Evolutionary conservation across 495 filamentous ascomycete genomes (phyloP).

Genomic region (Aspergillus olivimuriae): DNA sequence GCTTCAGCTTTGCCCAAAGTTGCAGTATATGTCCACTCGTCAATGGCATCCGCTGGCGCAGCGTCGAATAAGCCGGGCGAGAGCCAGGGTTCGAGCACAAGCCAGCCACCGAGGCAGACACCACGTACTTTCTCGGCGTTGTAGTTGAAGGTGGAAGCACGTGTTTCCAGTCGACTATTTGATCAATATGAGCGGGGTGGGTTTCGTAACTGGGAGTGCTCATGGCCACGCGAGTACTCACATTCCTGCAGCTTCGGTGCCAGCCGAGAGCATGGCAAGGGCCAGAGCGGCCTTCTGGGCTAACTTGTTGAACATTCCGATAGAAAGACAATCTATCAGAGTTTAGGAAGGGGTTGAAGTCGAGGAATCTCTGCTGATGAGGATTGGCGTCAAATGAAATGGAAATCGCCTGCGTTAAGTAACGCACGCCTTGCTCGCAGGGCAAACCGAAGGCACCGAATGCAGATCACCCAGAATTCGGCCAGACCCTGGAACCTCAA

Average conservation of each 20-base stretch:
- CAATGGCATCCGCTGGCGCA: conserved; percentile 45
- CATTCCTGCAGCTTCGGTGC: conserved; percentile 28
- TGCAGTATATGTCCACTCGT: conserved; percentile 55
- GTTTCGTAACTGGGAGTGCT: not conserved
- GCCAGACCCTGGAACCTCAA: not conserved
- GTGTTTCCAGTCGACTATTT: conserved; percentile 28
- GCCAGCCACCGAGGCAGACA: conserved; percentile 55
- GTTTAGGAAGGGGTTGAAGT: conserved; percentile 20
- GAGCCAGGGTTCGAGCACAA: conserved; percentile 59
- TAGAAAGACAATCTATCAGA: conserved; percentile 8
- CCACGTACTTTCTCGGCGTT: conserved; percentile 42
- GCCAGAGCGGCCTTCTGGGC: conserved; percentile 31
- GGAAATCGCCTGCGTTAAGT: conserved; percentile 35
- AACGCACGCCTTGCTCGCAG: conserved; percentile 8
- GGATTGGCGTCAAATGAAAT: conserved; percentile 24
- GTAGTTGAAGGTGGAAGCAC: conserved; percentile 37
- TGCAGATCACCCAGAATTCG: not conserved
- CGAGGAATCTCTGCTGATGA: conserved; percentile 19
- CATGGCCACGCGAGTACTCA: conserved; percentile 16
- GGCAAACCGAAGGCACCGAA: not conserved
- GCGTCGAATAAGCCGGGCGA: conserved; percentile 56
- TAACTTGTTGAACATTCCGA: conserved; percentile 32
- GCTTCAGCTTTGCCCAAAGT: conserved; percentile 47
- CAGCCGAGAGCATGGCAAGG: conserved; percentile 27
- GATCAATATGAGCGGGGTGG: conserved; percentile 4